Base-by-base conservation (phyloP, 768 basidiomycete species). In the Boletus pseudo-olivaceus region DNA sequence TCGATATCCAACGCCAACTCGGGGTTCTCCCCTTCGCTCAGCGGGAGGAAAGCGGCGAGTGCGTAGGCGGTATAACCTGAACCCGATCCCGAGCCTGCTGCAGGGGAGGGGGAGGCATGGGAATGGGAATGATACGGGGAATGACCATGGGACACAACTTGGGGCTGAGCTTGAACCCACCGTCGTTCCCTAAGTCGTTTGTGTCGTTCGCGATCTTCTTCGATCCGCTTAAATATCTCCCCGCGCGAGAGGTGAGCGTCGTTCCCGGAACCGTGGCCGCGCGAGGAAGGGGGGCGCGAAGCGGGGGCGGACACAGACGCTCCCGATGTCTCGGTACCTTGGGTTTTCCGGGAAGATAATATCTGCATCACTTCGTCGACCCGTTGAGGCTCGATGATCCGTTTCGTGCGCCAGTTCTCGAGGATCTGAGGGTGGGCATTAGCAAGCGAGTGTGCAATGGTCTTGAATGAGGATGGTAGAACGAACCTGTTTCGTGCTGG, bases 121-220 rank as follows among this genome's bases (percentile, higher is more conserved):
- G 35, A 17, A 17, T 53, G 64, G 12, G 37, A 26, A 4, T 46
- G 29, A 30, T 32, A 19, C 30, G 19, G 32, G 2, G 44, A 20
- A 34, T 26, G 48, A 8, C 4, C 38, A 20, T 40, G 20, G 33
- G 46, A 15, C 19, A 14, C 4, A 14, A n/a, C 42, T 56, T 83
- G 84, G 5, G 83, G 78, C 9, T 84, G 76, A 2, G 87, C 85
- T 64, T 91, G 89, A n/a, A 90, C 89, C 93, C 93, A 96, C 41
- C 93, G 83, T 35, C 90, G 82, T 68, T 96, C 93, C 43, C 93
- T 83, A 3, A 96, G 77, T 12, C 93, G 84, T 72, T 95, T 95
- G 64, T 95, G 93, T 56, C 93, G 82, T 64, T 96, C 93, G 5
- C 93, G 78, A 67, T 96, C 93, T 62, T 94, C 92, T 68, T 96